Evolutionary conservation across 2,329 filamentous ascomycete species (phyloP).

Genomic region (Alternaria infectoria): DNA sequence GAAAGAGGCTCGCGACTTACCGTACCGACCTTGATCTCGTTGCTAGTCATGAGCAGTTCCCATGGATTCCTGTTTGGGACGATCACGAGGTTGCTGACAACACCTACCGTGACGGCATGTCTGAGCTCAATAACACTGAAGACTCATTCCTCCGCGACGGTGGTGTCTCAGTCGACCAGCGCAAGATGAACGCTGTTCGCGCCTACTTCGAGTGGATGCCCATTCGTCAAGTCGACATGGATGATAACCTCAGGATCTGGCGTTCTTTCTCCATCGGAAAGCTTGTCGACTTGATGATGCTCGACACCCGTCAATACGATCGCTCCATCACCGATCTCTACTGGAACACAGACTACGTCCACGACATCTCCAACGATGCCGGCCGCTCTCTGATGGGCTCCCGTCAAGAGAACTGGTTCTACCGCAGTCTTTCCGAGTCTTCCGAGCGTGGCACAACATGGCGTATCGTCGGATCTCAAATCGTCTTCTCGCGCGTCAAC

Average conservation of each 20-base stretch:
- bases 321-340: conserved; percentile 53
- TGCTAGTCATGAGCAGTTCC: conserved; percentile 48
- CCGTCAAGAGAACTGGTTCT: conserved; percentile 73
- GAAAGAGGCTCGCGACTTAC: conserved; percentile 50
- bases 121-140: conserved; percentile 53
- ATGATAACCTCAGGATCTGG: conserved; percentile 53
- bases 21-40: conserved; percentile 50
- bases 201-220: conserved; percentile 57
- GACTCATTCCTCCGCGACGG: conserved; percentile 49
- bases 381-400: conserved; percentile 73
- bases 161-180: conserved; percentile 51
- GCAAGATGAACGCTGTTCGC: conserved; percentile 56
- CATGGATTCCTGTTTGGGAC: conserved; percentile 58
- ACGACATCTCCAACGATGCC: conserved; percentile 69
- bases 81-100: conserved; percentile 52
- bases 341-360: conserved; percentile 68
- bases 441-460: conserved; percentile 70
- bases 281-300: conserved; percentile 52
- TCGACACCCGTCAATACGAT: conserved; percentile 54
- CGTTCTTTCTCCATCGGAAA: conserved; percentile 51
- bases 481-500: conserved; percentile 68
- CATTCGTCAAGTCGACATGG: conserved; percentile 52
- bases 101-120: conserved; percentile 49
- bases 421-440: conserved; percentile 60
- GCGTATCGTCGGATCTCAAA: conserved; percentile 74